Evolutionary conservation across 2,329 filamentous ascomycete genomes (phyloP).

Genomic region (Lachnellula willkommii): DNA sequence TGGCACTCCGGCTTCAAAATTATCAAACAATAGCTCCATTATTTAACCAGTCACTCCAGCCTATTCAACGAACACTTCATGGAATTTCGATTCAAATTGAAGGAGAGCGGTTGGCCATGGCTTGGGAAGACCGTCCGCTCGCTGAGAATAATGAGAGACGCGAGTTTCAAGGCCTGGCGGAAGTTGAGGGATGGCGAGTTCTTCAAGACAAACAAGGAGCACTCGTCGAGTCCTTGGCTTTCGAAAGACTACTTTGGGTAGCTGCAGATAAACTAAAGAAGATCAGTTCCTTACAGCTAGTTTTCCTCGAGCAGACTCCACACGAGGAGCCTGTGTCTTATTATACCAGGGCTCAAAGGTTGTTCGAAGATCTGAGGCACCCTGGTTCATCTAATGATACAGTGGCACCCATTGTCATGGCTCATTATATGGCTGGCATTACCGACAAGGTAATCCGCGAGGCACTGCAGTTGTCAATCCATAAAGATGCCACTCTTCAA

Average conservation of each 20-base stretch:
- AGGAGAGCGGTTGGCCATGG: constrained; percentile 48
- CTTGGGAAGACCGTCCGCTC: constrained; percentile 38
- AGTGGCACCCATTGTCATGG: constrained; percentile 31
- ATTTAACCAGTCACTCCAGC: constrained; percentile 26
- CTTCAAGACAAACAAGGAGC: constrained; percentile 32
- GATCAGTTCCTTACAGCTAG: constrained; percentile 48
- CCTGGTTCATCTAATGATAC: constrained; percentile 12
- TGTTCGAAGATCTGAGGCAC: constrained; percentile 35
- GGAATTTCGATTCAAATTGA: constrained; percentile 51
- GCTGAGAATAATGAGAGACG: constrained; percentile 33
- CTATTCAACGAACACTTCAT: constrained; percentile 42
- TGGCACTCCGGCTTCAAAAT: constrained; percentile 41
- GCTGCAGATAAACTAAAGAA: constrained; percentile 45
- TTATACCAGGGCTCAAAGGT: constrained; percentile 38
- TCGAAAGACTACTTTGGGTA: constrained; percentile 49
- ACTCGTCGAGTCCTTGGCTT: constrained; percentile 41
- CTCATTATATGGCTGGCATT: constrained; percentile 51
- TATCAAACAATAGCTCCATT: constrained; percentile 43
- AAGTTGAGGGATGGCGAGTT: constrained; percentile 43
- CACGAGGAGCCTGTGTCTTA: constrained; percentile 50
- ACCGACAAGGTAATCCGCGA: constrained; percentile 41
- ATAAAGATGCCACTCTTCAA: constrained; percentile 32
- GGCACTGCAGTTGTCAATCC: constrained; percentile 29
- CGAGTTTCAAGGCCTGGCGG: constrained; percentile 35
- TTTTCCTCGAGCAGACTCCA: constrained; percentile 48